Evolutionary conservation across 108 stramenopile species (phyloP).

Genomic region (Nitzschia inconspicua): DNA sequence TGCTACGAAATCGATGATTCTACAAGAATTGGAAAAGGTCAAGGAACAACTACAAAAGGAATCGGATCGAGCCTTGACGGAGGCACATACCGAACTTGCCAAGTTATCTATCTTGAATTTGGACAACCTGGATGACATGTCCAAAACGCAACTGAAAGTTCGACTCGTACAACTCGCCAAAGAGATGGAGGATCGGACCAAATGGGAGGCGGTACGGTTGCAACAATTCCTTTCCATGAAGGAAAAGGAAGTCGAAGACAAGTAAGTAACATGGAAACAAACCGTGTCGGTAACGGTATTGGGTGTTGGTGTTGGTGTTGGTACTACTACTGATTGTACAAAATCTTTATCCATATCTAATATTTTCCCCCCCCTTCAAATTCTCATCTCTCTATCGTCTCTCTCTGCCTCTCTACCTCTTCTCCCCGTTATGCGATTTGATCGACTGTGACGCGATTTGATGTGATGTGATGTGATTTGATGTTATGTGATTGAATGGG

Average conservation of each 20-base stretch:
- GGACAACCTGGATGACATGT: slow-evolving; percentile 45
- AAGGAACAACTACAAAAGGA: slow-evolving; percentile 23
- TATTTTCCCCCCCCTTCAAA: background rate
- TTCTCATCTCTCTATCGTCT: background rate
- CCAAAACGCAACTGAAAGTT: slow-evolving; percentile 45
- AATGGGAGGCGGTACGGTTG: slow-evolving; percentile 84
- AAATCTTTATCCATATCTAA: background rate
- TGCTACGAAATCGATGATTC: slow-evolving; percentile 11
- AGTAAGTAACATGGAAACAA: slow-evolving; percentile 12
- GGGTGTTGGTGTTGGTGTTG: background rate
- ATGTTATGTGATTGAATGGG: background rate
- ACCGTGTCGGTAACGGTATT: background rate
- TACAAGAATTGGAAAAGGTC: slow-evolving; percentile 25
- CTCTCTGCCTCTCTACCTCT: background rate
- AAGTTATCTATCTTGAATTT: slow-evolving; percentile 29
- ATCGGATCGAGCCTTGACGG: slow-evolving; percentile 21
- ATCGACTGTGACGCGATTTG: too few relatives aligned
- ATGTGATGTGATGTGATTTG: too few relatives aligned
- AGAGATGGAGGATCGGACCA: slow-evolving; percentile 76
- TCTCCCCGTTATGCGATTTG: background rate
- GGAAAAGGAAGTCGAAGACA: slow-evolving; percentile 66
- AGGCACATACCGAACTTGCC: slow-evolving; percentile 34
- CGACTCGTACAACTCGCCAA: slow-evolving; percentile 71
- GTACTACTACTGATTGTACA: background rate
- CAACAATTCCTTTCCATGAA: slow-evolving; percentile 77